phyloP scores from a whole-genome alignment of 2,329 filamentous ascomycete species.

The Sporothrix dimorphospora region DNA sequence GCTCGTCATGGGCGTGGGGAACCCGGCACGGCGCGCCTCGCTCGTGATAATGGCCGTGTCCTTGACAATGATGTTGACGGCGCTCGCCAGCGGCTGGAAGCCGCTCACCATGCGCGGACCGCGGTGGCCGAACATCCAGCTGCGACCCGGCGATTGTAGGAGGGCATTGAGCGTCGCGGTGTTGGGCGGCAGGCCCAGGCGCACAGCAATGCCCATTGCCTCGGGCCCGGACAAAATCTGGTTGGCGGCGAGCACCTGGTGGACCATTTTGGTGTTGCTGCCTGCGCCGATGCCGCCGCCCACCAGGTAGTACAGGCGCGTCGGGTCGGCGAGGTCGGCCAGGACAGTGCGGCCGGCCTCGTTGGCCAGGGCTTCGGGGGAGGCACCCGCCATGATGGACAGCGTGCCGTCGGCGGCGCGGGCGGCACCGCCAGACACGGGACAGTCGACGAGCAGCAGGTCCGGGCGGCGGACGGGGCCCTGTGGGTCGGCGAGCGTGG shows the following conservation, averaged over 20 bases:
- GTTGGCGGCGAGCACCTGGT: slow-evolving; percentile 65
- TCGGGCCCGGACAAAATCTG: slow-evolving; percentile 65
- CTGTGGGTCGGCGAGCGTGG: slow-evolving; percentile 56
- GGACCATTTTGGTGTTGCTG: slow-evolving; percentile 65
- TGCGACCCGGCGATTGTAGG: slow-evolving; percentile 52
- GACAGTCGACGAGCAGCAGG: slow-evolving; percentile 69
- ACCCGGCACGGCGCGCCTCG: slow-evolving; percentile 60
- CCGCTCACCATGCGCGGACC: slow-evolving; percentile 57
- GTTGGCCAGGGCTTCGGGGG: slow-evolving; percentile 61
- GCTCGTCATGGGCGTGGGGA: slow-evolving; percentile 63
- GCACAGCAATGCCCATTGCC: slow-evolving; percentile 61
- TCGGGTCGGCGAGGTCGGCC: slow-evolving; percentile 62
- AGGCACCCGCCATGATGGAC: slow-evolving; percentile 73
- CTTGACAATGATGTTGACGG: slow-evolving; percentile 63
- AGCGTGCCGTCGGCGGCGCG: slow-evolving; percentile 72
- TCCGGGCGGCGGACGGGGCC: slow-evolving; percentile 62
- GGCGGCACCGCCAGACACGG: slow-evolving; percentile 71
- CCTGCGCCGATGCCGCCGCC: slow-evolving; percentile 62
- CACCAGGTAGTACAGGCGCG: slow-evolving; percentile 64
- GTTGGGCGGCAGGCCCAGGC: slow-evolving; percentile 55
- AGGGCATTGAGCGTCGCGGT: slow-evolving; percentile 48
- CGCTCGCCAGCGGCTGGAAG: slow-evolving; percentile 60
- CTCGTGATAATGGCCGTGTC: slow-evolving; percentile 69
- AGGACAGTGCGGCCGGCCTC: slow-evolving; percentile 62
- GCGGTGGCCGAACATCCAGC: slow-evolving; percentile 66